A percentile compares a stretch with the other conserved stretches of the same genome.
phyloP scores from a whole-genome alignment of 2,329 filamentous ascomycete genomes.

The Juglanconis sp. region DNA sequence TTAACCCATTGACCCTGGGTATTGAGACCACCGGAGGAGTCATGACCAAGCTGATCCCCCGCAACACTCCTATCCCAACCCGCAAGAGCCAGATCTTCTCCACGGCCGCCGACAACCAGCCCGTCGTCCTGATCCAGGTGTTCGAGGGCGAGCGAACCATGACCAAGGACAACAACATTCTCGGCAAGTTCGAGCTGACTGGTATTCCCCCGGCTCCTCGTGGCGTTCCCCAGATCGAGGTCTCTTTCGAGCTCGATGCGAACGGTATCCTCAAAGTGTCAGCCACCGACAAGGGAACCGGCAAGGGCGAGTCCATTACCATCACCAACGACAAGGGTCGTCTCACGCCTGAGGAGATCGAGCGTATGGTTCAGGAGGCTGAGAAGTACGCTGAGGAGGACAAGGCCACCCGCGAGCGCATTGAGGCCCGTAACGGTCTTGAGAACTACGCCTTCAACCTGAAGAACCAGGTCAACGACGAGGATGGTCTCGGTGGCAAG shows the following conservation, averaged over 20 bases:
- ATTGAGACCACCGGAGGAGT: constrained; percentile 97
- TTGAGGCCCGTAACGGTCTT: constrained; percentile 91
- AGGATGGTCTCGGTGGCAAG: constrained; percentile 96
- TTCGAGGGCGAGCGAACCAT: constrained; percentile 90
- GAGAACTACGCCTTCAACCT: constrained; percentile 99
- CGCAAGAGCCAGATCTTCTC: constrained; percentile 98
- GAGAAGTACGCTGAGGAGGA: constrained; percentile 99
- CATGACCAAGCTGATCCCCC: constrained; percentile 94
- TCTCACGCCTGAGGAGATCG: constrained; percentile 93
- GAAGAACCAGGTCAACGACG: constrained; percentile 98
- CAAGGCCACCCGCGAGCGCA: constrained; percentile 95
- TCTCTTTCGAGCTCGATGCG: constrained; percentile 95
- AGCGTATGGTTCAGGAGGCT: constrained; percentile 97
- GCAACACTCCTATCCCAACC: constrained; percentile 91
- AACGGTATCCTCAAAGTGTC: constrained; percentile 98
- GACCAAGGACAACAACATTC: constrained; percentile 95
- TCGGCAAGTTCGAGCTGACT: constrained; percentile 98
- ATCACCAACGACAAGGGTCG: constrained; percentile 99
- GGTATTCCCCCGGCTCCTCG: constrained; percentile 92
- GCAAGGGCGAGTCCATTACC: constrained; percentile 95
- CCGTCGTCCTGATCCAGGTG: constrained; percentile 91
- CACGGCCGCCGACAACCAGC: constrained; percentile 94
- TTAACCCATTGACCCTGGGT: constrained; percentile 93
- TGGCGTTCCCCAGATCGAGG: constrained; percentile 97
- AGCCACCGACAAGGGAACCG: constrained; percentile 95